phyloP scores from a whole-genome alignment of 208 protist genomes.

The Zelonia costaricensis region DNA sequence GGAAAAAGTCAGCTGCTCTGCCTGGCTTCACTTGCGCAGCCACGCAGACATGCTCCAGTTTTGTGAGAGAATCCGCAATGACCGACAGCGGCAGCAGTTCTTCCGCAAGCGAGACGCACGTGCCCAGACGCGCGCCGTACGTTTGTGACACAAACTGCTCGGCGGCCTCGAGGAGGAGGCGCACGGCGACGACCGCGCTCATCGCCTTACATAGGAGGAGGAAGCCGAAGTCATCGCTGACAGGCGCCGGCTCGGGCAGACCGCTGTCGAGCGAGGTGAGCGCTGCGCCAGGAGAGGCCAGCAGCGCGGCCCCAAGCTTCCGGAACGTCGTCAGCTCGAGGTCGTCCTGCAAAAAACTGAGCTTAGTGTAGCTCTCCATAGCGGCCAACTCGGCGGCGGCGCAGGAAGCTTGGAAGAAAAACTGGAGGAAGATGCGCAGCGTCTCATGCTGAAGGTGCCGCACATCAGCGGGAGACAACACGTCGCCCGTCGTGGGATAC shows the following conservation, averaged over 20 bases:
- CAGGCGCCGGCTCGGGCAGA: background rate
- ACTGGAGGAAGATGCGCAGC: conserved; percentile 38
- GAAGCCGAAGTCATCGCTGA: conserved; percentile 1
- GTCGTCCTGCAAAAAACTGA: conserved; percentile 44
- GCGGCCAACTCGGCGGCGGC: conserved; percentile 9
- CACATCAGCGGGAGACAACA: conserved; percentile 22
- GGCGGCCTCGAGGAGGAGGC: conserved; percentile 46
- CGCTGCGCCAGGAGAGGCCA: background rate
- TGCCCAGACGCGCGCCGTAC: conserved; percentile 21
- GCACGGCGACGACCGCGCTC: conserved; percentile 40
- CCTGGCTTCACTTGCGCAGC: conserved; percentile 3
- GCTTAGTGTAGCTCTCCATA: conserved; percentile 14
- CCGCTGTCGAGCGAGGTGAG: conserved; percentile 11
- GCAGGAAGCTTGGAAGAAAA: conserved; percentile 47
- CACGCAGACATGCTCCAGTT: conserved; percentile 2
- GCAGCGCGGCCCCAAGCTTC: conserved; percentile 26
- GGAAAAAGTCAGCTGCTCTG: conserved; percentile 21
- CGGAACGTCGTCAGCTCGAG: conserved; percentile 56
- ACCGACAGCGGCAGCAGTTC: conserved; percentile 14
- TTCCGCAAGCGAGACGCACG: conserved; percentile 5
- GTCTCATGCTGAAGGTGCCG: conserved; percentile 22
- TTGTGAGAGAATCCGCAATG: conserved; percentile 3
- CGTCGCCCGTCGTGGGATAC: conserved; percentile 18
- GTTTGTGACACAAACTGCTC: conserved; percentile 40
- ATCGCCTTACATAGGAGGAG: conserved; percentile 27